Conservation (phyloP, 1,284 basidiomycete genomes). For the Ceratobasidium sp. region DNA sequence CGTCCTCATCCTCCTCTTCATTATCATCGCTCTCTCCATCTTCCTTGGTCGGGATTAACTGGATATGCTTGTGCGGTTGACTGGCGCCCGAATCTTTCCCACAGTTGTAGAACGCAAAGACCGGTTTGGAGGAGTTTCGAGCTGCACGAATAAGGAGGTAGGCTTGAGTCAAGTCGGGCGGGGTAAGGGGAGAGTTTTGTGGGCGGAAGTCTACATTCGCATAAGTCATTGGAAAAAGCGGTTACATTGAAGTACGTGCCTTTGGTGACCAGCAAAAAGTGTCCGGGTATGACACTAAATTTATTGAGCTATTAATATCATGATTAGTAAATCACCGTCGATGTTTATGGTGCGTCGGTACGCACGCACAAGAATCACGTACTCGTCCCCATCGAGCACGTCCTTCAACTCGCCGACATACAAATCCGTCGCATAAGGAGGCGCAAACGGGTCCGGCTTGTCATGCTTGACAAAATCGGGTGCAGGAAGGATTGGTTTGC, state of each 20-base stretch:
- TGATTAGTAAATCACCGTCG: neutral
- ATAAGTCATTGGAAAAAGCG: neutral
- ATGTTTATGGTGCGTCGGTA: conserved; percentile 15
- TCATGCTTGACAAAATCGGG: conserved; percentile 61
- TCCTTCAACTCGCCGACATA: conserved; percentile 79
- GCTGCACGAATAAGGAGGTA: conserved; percentile 80
- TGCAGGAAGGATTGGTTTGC: conserved; percentile 72
- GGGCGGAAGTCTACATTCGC: conserved; percentile 70
- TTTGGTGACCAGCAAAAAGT: conserved; percentile 86
- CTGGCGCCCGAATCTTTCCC: conserved; percentile 86
- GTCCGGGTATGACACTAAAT: conserved; percentile 83
- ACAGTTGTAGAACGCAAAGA: conserved; percentile 90
- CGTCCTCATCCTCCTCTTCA: conserved; percentile 69
- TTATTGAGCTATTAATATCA: conserved; percentile 75
- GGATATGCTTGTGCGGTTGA: conserved; percentile 88
- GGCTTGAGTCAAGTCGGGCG: conserved; percentile 79
- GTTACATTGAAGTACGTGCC: conserved; percentile 59
- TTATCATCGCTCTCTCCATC: conserved; percentile 67
- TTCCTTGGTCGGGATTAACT: conserved; percentile 77
- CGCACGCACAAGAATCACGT: conserved; percentile 78
- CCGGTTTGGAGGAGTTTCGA: conserved; percentile 67
- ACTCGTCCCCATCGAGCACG: conserved; percentile 71
- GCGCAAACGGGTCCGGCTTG: conserved; percentile 76
- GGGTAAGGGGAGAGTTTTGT: conserved; percentile 82
- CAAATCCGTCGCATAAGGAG: conserved; percentile 82